A percentile compares a stretch with the other conserved stretches of the same genome.
These are phyloP conservation scores for Phialophora tarda DNA, from an alignment of 2,329 filamentous ascomycete genomes.

Conservation along the genomic window DNA sequence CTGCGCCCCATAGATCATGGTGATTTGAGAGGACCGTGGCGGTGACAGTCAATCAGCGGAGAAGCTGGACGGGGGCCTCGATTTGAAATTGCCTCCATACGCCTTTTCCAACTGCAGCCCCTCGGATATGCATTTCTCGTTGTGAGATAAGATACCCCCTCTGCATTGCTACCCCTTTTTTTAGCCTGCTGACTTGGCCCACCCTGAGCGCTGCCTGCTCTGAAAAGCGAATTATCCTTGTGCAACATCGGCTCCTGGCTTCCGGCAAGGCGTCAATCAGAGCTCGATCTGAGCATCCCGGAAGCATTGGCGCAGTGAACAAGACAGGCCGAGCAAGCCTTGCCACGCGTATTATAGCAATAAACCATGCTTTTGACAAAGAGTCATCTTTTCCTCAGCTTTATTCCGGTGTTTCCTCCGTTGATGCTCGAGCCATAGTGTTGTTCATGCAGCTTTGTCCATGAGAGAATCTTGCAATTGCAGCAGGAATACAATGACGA, in stretches of 20 bases:
- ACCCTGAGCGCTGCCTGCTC: neutral
- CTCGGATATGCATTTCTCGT: constrained; percentile 7
- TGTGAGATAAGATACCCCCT: constrained; percentile 23
- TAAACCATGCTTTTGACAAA: constrained; percentile 17
- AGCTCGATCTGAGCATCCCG: neutral
- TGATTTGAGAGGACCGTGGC: constrained; percentile 5
- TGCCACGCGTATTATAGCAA: constrained; percentile 24
- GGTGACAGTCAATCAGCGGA: neutral
- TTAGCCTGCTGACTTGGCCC: constrained; percentile 10
- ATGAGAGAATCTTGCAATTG: neutral
- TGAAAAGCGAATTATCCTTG: neutral
- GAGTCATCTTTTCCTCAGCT: neutral
- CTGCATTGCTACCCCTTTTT: constrained; percentile 13
- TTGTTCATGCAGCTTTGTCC: neutral
- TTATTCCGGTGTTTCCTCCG: neutral
- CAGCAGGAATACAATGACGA: neutral
- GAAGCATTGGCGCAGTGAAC: constrained; percentile 5
- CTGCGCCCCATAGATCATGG: constrained; percentile 15
- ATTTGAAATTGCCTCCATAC: neutral
- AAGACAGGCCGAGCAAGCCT: constrained; percentile 1
- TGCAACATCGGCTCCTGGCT: constrained; percentile 4
- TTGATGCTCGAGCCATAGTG: neutral
- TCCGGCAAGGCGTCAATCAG: neutral
- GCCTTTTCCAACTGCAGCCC: neutral
- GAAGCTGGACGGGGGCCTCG: neutral